Percentiles rank a stretch among this genome's conserved stretches.
These are phyloP conservation scores for Lyophyllum decastes DNA, from an alignment of 768 basidiomycete genomes.

Conservation along the genomic window DNA sequence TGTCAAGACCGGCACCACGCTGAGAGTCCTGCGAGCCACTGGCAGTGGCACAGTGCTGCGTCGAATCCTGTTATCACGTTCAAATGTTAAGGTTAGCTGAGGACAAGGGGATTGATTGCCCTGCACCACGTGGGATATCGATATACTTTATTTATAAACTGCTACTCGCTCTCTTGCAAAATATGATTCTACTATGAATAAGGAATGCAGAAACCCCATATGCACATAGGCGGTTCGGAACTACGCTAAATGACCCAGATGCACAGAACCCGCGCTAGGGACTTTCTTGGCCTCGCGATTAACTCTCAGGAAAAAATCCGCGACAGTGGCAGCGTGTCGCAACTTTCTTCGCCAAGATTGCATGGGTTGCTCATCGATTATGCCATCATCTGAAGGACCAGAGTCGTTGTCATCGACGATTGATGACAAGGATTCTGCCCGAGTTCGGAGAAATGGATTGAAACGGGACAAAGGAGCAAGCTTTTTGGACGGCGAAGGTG, in stretches of 20 bases:
- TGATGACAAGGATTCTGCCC: neutral
- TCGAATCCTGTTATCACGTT: neutral
- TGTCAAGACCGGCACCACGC: neutral
- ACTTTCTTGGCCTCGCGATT: neutral
- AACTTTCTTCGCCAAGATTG: constrained; percentile 10
- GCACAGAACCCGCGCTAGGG: neutral
- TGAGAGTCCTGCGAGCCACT: neutral
- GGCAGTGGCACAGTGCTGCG: no score
- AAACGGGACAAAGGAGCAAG: neutral
- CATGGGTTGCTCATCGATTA: neutral
- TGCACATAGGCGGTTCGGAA: neutral
- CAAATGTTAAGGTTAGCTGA: neutral
- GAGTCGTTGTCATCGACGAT: neutral
- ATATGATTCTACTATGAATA: no score
- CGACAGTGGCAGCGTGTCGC: constrained; percentile 1
- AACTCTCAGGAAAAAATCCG: neutral
- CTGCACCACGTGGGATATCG: no score
- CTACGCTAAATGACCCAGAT: neutral
- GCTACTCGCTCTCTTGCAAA: no score
- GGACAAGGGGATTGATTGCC: no score
- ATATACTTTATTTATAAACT: no score
- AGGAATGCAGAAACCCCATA: no score
- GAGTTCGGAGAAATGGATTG: neutral
- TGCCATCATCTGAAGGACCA: neutral
- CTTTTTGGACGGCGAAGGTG: neutral